Evolutionary conservation across 148 eudicot species (phyloP).

Genomic region (Arctostaphylos glauca): DNA sequence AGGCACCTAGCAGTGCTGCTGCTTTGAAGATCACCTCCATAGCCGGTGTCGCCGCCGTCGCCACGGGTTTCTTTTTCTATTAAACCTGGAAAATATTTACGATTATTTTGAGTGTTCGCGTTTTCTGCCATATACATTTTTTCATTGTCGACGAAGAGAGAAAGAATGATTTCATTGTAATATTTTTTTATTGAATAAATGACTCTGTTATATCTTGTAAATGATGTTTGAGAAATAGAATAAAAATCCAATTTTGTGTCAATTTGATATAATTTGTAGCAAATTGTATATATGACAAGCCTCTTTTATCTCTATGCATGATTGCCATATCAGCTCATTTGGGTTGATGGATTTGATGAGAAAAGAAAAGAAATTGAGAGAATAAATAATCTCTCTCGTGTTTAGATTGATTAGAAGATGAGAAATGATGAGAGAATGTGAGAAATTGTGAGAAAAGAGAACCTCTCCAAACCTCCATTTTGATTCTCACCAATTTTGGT

Average conservation of each 20-base stretch:
- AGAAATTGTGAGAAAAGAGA: too few relatives aligned
- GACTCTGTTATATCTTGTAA: not conserved
- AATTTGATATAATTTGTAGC: not conserved
- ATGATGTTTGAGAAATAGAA: not conserved
- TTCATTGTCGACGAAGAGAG: not conserved
- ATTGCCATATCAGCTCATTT: too few relatives aligned
- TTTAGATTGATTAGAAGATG: too few relatives aligned
- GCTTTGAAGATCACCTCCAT: conserved; percentile 3
- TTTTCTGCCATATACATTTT: not conserved
- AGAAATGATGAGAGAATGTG: too few relatives aligned
- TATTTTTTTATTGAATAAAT: not conserved
- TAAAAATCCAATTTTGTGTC: not conserved
- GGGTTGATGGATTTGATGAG: too few relatives aligned
- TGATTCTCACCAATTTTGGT: too few relatives aligned
- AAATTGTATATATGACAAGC: not conserved
- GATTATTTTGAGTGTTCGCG: not conserved
- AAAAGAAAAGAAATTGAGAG: too few relatives aligned
- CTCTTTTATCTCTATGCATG: not conserved
- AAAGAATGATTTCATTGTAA: not conserved
- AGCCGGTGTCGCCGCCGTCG: not conserved
- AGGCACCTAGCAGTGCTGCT: conserved; percentile 16
- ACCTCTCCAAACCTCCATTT: too few relatives aligned
- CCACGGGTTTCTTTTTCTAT: not conserved
- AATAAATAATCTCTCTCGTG: too few relatives aligned
- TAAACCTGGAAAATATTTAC: not conserved